phyloP scores from a whole-genome alignment of 495 filamentous ascomycete species.

The Aspergillus nanangensis region DNA sequence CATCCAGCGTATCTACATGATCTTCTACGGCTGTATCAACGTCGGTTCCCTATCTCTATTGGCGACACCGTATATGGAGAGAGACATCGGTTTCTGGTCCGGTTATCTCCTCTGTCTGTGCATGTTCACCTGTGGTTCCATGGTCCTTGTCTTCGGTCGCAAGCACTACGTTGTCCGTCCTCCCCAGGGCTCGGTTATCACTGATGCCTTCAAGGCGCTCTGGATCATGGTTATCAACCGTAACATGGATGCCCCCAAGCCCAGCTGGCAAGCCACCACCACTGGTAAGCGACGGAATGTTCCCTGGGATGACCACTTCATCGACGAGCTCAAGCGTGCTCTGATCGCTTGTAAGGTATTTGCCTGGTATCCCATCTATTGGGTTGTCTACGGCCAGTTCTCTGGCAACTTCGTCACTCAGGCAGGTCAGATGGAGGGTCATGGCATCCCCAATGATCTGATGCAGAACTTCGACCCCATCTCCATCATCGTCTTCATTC shows the following conservation, averaged over 20 bases:
- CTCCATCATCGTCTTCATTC: constrained; percentile 67
- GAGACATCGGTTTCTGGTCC: constrained; percentile 66
- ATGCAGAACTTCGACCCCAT: constrained; percentile 76
- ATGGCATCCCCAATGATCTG: constrained; percentile 66
- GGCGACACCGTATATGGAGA: constrained; percentile 63
- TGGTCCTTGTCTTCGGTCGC: constrained; percentile 48
- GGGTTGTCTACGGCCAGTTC: constrained; percentile 59
- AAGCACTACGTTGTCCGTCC: constrained; percentile 59
- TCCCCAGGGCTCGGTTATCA: constrained; percentile 59
- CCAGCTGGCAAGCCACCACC: constrained; percentile 48
- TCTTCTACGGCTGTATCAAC: constrained; percentile 76
- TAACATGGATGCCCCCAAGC: constrained; percentile 58
- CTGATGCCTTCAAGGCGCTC: constrained; percentile 55
- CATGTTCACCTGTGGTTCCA: constrained; percentile 53
- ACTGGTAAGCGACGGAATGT: constrained; percentile 29
- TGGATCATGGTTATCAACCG: constrained; percentile 53
- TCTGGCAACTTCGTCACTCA: constrained; percentile 55
- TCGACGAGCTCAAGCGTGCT: constrained; percentile 58
- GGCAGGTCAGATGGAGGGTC: constrained; percentile 49
- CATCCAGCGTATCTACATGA: constrained; percentile 70
- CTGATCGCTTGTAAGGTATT: constrained; percentile 60
- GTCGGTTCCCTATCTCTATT: constrained; percentile 63
- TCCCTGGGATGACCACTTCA: constrained; percentile 58
- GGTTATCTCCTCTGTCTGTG: constrained; percentile 67
- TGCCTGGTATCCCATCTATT: constrained; percentile 55